Evolutionary conservation across 2,329 filamentous ascomycete genomes (phyloP).

Genomic region (Venturia aucupariae): DNA sequence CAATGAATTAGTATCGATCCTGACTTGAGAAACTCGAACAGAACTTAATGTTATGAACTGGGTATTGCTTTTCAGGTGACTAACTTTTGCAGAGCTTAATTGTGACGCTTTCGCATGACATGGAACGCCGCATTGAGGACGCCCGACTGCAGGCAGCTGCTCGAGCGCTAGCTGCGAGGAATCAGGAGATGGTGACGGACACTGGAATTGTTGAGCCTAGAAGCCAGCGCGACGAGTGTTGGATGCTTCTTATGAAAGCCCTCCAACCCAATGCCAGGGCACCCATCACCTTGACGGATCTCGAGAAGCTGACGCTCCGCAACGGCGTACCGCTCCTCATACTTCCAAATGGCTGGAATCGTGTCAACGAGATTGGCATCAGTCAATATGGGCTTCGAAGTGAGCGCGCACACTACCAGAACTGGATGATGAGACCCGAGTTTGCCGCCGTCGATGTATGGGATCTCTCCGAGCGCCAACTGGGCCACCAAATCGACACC

Average conservation of each 20-base stretch:
- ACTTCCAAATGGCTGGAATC: neutral
- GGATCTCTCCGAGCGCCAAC: neutral
- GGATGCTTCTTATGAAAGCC: conserved; percentile 1
- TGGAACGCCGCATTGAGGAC: neutral
- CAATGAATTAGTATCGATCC: too few species aligned
- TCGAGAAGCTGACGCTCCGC: conserved; percentile 2
- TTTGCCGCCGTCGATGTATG: neutral
- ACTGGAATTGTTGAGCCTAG: neutral
- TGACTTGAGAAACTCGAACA: too few species aligned
- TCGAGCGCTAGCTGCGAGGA: neutral
- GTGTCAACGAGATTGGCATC: neutral
- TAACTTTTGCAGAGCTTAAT: neutral
- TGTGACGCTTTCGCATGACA: neutral
- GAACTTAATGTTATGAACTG: neutral
- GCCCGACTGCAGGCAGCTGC: neutral
- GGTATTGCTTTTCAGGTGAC: neutral
- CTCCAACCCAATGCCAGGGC: neutral
- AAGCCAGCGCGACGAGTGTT: conserved; percentile 3
- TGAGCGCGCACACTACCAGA: neutral
- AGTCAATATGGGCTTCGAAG: neutral
- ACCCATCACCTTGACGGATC: neutral
- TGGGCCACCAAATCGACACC: neutral
- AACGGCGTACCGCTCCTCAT: conserved; percentile 2
- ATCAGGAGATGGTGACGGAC: neutral
- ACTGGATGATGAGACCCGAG: neutral